These are phyloP conservation scores for Magnaporthiopsis incrustans DNA, from an alignment of 2,329 filamentous ascomycete genomes.

Conservation along the genomic window DNA sequence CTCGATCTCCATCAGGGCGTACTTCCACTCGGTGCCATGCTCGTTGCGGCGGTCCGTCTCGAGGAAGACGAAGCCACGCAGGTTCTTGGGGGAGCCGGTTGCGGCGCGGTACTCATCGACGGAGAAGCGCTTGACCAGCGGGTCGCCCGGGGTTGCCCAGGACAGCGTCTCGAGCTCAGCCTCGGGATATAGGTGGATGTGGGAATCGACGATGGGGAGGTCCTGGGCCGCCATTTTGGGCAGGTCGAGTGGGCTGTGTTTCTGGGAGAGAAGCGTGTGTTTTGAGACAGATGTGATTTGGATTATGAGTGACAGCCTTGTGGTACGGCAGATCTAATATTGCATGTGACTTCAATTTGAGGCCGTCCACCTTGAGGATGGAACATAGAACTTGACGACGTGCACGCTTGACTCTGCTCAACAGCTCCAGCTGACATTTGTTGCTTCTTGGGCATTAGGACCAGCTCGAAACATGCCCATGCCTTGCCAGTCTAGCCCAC, in stretches of 20 bases:
- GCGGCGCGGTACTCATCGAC: constrained; percentile 52
- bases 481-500: background rate
- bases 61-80: constrained; percentile 70
- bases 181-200: constrained; percentile 79
- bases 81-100: constrained; percentile 29
- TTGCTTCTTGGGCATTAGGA: background rate
- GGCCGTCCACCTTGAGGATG: background rate
- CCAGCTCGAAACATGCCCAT: background rate
- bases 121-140: constrained; percentile 57
- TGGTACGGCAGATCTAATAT: no score
- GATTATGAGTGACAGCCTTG: background rate
- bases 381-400: background rate
- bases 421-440: background rate
- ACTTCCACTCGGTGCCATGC: constrained; percentile 51
- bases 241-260: background rate
- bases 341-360: background rate
- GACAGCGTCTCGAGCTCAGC: constrained; percentile 57
- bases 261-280: background rate
- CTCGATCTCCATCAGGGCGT: constrained; percentile 63
- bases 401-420: background rate
- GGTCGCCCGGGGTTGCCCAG: constrained; percentile 56
- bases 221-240: constrained; percentile 11
- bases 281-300: background rate
- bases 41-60: constrained; percentile 71
- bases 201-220: constrained; percentile 72